A percentile compares a stretch with the other conserved stretches of the same genome.
Evolutionary conservation across 768 basidiomycete species (phyloP).

Genomic region (Panus rudis): DNA sequence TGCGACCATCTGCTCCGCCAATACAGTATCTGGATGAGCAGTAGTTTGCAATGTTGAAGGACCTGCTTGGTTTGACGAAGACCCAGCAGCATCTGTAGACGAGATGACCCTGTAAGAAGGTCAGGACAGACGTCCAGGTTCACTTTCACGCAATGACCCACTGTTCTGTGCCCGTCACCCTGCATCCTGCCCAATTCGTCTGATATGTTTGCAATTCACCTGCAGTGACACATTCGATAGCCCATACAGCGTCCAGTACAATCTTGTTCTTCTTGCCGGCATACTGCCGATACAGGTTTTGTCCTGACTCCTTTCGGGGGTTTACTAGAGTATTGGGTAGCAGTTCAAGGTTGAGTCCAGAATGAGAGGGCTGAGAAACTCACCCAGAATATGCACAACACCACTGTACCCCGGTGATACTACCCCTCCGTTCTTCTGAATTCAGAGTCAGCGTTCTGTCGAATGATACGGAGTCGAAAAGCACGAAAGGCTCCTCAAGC

Average conservation of each 20-base stretch:
- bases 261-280: conserved; percentile 74
- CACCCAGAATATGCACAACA: conserved; percentile 75
- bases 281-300: conserved; percentile 76
- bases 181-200: conserved; percentile 75
- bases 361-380: conserved; percentile 13
- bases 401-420: conserved; percentile 72
- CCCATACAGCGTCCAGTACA: conserved; percentile 68
- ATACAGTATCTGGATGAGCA: no score
- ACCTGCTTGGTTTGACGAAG: no score
- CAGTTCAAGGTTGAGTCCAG: background rate
- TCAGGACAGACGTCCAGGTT: no score
- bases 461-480: no score
- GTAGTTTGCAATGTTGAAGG: no score
- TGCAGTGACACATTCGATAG: conserved; percentile 66
- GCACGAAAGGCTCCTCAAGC: no score
- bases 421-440: conserved; percentile 70
- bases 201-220: conserved; percentile 68
- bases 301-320: conserved; percentile 71
- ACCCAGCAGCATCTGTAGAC: no score
- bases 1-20: background rate
- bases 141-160: conserved; percentile 37
- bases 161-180: conserved; percentile 70
- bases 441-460: conserved; percentile 3
- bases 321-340: conserved; percentile 44
- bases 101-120: no score